phyloP scores from a whole-genome alignment of 352 stramenopile genomes.

The Aphanomyces cochlioides region DNA sequence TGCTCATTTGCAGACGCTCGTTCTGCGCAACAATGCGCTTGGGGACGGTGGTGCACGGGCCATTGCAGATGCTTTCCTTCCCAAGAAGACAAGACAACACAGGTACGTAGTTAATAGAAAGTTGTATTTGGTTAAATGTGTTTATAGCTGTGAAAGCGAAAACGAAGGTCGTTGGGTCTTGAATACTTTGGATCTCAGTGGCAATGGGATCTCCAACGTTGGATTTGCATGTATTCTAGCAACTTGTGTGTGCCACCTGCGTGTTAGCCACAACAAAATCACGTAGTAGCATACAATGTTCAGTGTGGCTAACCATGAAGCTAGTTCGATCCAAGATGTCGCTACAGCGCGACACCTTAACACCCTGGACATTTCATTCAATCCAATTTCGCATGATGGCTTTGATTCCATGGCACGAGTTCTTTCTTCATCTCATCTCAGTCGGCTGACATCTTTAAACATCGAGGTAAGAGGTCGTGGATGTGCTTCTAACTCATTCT shows the following conservation, averaged over 20 bases:
- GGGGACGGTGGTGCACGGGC: conserved; percentile 27
- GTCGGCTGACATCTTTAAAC: conserved; percentile 17
- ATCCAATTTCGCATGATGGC: conserved; percentile 17
- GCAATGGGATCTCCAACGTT: conserved; percentile 28
- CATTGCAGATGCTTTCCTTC: conserved; percentile 23
- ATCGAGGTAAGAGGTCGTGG: conserved; percentile 17
- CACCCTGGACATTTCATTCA: conserved; percentile 24
- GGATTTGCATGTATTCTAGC: conserved; percentile 16
- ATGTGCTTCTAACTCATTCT: too few relatives aligned
- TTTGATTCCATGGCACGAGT: conserved; percentile 22
- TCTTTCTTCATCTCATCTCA: neutral
- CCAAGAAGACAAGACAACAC: neutral
- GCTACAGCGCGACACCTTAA: neutral
- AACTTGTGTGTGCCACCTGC: conserved; percentile 11
- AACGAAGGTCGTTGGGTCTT: conserved; percentile 1
- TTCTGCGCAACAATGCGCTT: conserved; percentile 25
- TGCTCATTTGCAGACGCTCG: neutral
- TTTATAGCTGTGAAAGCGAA: neutral
- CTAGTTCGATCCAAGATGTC: conserved; percentile 20
- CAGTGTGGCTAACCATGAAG: neutral
- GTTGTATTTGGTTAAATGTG: neutral
- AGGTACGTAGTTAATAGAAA: neutral
- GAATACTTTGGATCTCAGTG: conserved; percentile 17
- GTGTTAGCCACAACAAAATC: conserved; percentile 30
- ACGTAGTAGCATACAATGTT: conserved; percentile 15